Evolutionary conservation across 75 land plant species (phyloP), one percentile per base, ranked within the genome.

Genomic region (Azolla pinnata): DNA sequence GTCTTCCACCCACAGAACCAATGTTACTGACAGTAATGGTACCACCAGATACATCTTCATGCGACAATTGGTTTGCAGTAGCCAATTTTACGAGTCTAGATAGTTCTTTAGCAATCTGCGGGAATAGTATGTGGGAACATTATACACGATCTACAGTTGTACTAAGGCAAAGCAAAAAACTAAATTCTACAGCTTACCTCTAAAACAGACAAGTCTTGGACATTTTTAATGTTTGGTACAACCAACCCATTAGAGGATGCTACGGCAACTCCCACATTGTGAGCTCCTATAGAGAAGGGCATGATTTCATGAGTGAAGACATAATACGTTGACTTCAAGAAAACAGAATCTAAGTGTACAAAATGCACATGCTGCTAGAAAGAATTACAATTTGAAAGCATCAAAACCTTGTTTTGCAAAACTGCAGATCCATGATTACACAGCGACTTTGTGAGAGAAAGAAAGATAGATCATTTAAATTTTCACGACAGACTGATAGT

Each of bases 261-360:
- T 87, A 93, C 88, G 9, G 96, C 98, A 63, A 93, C 76, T 60
- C 98, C 98, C 63, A 93, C 75, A 69, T 93, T 93, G 55, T 93
- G 98, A 12, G 81, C 66, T 0, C 90, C 98, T 93, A 74, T 46
- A 60, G 44, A 54, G 14, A 25, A 26, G 1, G 7, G 19, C n/a
- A 30, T 1, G 53, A 50, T 16, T 23, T 18, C 14, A 45, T 18
- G 26, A 25, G 27, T 19, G 56, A 4, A 53, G 29, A 29, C 24
- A 26, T 9, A 54, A 48, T 52, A 50, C 9, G 16, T 29, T 5
- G 40, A 5, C 10, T 35, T 35, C 40, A 12, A 35, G 40, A 5
- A 35, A 5, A 5, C 40, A 5, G 40, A 35, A 5, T 5, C 40
- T 12, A 35, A 12, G 12, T 12, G 40, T 35, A 12, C n/a, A n/a